Percentiles rank a stretch among this genome's conserved stretches.
Conservation (phyloP, 208 protist genomes). For the Vickermania ingenoplastis region DNA sequence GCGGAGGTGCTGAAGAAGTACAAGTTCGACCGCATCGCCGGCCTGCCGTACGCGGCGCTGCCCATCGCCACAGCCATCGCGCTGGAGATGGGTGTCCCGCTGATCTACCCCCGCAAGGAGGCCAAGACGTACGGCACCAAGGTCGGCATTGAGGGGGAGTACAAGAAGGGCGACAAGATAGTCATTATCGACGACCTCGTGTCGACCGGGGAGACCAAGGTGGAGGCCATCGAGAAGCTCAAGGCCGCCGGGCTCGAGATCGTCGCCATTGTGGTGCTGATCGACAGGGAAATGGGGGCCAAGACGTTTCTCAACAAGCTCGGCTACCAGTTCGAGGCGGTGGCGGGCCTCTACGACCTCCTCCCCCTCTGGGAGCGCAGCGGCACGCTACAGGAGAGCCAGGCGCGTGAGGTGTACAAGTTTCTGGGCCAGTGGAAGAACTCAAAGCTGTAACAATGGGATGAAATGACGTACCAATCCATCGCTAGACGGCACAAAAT, state of each 20-base stretch:
- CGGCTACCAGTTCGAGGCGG: conserved; percentile 79
- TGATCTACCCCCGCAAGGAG: conserved; percentile 89
- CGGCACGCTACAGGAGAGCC: conserved; percentile 47
- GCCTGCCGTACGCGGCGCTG: conserved; percentile 93
- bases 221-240: conserved; percentile 91
- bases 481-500: too few relatives aligned
- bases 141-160: conserved; percentile 91
- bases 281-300: conserved; percentile 95
- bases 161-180: conserved; percentile 83
- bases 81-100: conserved; percentile 79
- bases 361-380: conserved; percentile 60
- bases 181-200: conserved; percentile 95
- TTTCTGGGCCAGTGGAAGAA: conserved; percentile 53
- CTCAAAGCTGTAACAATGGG: conserved; percentile 57
- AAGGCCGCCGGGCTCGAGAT: conserved; percentile 75
- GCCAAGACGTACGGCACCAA: conserved; percentile 93
- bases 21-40: conserved; percentile 75
- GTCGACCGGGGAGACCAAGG: conserved; percentile 90
- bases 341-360: conserved; percentile 65
- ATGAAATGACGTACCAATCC: too few relatives aligned
- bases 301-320: conserved; percentile 71
- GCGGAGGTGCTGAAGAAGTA: conserved; percentile 50
- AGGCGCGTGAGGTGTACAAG: conserved; percentile 39
- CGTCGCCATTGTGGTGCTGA: conserved; percentile 88
- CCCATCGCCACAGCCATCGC: conserved; percentile 92